phyloP scores from a whole-genome alignment of 1,139 yeast genomes.

The Suhomyces coccinellae region DNA sequence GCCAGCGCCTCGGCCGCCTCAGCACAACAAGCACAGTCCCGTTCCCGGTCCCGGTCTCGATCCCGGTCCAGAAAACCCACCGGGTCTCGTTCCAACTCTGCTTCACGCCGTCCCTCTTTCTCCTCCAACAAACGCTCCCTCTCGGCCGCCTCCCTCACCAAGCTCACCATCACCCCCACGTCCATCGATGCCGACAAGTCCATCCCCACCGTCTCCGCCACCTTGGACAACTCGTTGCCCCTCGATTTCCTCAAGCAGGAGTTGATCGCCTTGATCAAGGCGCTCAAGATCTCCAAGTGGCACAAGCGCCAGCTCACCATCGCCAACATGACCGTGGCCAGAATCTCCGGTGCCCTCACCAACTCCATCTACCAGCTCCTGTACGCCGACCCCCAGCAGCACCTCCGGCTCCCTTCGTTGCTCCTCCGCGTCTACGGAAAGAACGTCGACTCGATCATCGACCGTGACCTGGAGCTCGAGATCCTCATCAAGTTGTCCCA shows the following conservation, averaged over 20 bases:
- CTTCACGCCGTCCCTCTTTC: slow-evolving; percentile 39
- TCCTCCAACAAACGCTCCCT: slow-evolving; percentile 29
- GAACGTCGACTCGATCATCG: slow-evolving; percentile 82
- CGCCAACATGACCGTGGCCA: slow-evolving; percentile 47
- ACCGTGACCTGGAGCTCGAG: slow-evolving; percentile 76
- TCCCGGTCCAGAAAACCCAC: slow-evolving; percentile 40
- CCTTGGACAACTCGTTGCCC: slow-evolving; percentile 73
- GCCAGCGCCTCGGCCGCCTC: background rate
- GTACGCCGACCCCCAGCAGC: slow-evolving; percentile 32
- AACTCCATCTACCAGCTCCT: slow-evolving; percentile 79
- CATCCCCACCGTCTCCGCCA: slow-evolving; percentile 43
- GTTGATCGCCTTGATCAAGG: slow-evolving; percentile 62
- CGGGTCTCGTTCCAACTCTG: slow-evolving; percentile 38
- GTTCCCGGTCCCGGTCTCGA: slow-evolving; percentile 37
- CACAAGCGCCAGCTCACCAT: slow-evolving; percentile 45
- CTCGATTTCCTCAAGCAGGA: slow-evolving; percentile 83
- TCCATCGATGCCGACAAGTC: slow-evolving; percentile 29
- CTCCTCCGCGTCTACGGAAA: slow-evolving; percentile 88
- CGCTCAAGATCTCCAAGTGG: slow-evolving; percentile 78
- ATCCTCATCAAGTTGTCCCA: slow-evolving; percentile 71
- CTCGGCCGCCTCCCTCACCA: slow-evolving; percentile 22
- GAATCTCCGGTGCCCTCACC: slow-evolving; percentile 92
- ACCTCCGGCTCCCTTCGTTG: slow-evolving; percentile 42
- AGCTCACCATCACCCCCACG: slow-evolving; percentile 25
- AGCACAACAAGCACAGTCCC: slow-evolving; percentile 1